Evolutionary conservation across 495 filamentous ascomycete species (phyloP).

Genomic region (Xylaria curta): DNA sequence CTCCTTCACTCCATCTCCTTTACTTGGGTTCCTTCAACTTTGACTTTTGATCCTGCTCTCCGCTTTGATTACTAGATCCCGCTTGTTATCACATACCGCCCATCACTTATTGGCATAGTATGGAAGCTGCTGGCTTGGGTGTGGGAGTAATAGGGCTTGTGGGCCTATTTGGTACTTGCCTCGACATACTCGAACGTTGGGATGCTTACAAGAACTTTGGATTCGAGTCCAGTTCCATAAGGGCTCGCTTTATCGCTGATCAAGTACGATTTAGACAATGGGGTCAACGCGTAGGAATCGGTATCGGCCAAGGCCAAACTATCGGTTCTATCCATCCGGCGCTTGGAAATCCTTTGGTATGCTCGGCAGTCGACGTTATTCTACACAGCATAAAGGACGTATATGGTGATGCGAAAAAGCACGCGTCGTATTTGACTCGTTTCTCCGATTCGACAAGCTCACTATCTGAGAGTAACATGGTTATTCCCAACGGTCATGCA

Average conservation of each 20-base stretch:
- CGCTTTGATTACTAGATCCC: not conserved
- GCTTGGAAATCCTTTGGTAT: not conserved
- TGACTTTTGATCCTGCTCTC: not conserved
- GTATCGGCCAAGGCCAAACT: conserved; percentile 9
- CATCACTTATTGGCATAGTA: not conserved
- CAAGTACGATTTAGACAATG: conserved; percentile 26
- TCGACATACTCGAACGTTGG: conserved; percentile 29
- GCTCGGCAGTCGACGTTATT: not conserved
- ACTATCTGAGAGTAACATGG: not conserved
- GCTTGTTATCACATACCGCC: not conserved
- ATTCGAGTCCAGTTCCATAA: conserved; percentile 24
- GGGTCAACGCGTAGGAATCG: conserved; percentile 28
- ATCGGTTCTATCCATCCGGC: not conserved
- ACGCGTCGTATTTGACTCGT: not conserved
- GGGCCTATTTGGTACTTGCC: conserved; percentile 29
- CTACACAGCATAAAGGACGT: not conserved
- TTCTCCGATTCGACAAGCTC: not conserved
- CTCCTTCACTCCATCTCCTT: not conserved
- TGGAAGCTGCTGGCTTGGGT: conserved; percentile 12
- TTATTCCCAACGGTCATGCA: not conserved
- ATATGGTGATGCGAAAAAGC: not conserved
- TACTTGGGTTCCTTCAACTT: not conserved
- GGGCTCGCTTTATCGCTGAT: conserved; percentile 29
- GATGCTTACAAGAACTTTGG: conserved; percentile 30
- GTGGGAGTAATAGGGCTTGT: conserved; percentile 25